Percentiles rank a stretch among this genome's conserved stretches.
phyloP scores from a whole-genome alignment of 2,329 filamentous ascomycete genomes.

The Teratosphaeria destructans region DNA sequence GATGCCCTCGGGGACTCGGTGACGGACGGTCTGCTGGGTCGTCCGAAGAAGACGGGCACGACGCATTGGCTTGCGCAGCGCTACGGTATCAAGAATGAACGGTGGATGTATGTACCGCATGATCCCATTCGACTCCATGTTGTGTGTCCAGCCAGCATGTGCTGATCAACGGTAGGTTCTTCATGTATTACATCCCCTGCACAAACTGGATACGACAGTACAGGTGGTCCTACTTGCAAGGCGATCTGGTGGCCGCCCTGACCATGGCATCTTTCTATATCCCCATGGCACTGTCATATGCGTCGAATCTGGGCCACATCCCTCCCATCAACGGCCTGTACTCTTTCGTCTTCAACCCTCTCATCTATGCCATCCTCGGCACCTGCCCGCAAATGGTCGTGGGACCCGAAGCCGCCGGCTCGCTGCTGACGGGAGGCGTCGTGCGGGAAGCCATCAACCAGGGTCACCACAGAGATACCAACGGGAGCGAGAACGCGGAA shows the following conservation, averaged over 20 bases:
- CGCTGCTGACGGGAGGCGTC: conserved; percentile 77
- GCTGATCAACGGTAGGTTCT: conserved; percentile 50
- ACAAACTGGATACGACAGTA: conserved; percentile 88
- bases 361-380: conserved; percentile 83
- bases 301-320: conserved; percentile 83
- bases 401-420: conserved; percentile 88
- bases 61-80: conserved; percentile 61
- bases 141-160: neutral
- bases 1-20: conserved; percentile 33
- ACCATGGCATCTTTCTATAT: conserved; percentile 99
- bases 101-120: conserved; percentile 53
- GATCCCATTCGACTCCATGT: neutral
- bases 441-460: conserved; percentile 66
- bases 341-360: conserved; percentile 82
- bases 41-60: conserved; percentile 56
- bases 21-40: conserved; percentile 33
- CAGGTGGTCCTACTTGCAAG: conserved; percentile 66
- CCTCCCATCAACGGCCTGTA: conserved; percentile 92
- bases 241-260: conserved; percentile 77
- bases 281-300: conserved; percentile 89
- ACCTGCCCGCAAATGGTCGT: conserved; percentile 90
- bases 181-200: conserved; percentile 87
- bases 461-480: conserved; percentile 53
- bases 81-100: conserved; percentile 63
- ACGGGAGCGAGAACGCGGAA: conserved; percentile 63